Base-by-base conservation (phyloP, 225 moss, liverwort and hornwort species). In the Ulota crispa region DNA sequence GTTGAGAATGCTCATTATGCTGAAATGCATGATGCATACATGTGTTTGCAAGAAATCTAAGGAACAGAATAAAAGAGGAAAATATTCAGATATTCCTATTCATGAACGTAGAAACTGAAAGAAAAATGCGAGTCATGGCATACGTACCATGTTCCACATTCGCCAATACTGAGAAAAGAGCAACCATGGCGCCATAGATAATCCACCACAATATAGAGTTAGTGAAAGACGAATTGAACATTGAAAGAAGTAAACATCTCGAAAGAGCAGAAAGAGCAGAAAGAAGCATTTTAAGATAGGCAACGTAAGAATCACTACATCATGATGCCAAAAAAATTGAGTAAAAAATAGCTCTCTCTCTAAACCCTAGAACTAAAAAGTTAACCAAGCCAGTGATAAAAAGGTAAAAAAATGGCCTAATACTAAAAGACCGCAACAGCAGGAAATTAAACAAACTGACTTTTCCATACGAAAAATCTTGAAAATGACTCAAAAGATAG, bases 131-230 rank as follows among this genome's bases (percentile, higher is more conserved):
- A 53, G 3, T 23, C 18, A 32, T 16, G 26, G 45, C 42, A 73
- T 31, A 77, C 91, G 81, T 81, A 96, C 96, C 96, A 94, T 96
- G 43, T 96, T 96, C 96, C 96, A 96, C 96, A 92, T 96, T 67
- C 94, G 96, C 96, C 96, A 96, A 68, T 96, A 96, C 96, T 96
- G 91, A 52, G 50, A 73, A 23, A 59, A 67, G 71, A 18, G 68
- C 47, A 57, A 11, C 31, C 63, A 30, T 82, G 50, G 54, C 73
- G 65, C 24, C 64, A 74, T 34, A 64, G 39, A 75, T 9, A 71
- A 37, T 73, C 47, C 75, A 84, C 36, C 31, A 83, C n/a, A 79
- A 76, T 64, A 50, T 67, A 59, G 59, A 68, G 83, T 90, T 43
- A 88, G 81, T 75, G 21, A 73, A 77, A 67, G 34, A 47, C 43